Percentiles rank a stretch among this genome's conserved stretches.
phyloP scores from a whole-genome alignment of 495 filamentous ascomycete species.

The Neurospora intermedia region DNA sequence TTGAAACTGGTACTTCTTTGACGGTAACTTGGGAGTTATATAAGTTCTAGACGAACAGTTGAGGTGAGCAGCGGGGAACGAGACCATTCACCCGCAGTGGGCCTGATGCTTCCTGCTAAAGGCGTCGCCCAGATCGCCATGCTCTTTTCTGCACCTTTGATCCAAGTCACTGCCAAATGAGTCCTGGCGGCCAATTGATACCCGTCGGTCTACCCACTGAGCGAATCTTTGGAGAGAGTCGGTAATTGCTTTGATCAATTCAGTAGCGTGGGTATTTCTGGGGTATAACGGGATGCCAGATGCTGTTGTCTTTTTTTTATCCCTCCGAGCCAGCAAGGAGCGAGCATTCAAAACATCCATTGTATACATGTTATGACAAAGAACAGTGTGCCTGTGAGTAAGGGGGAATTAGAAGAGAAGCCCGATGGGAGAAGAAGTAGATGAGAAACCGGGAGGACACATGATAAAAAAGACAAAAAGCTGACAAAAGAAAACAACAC shows the following conservation, averaged over 20 bases:
- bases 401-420: conserved; percentile 1
- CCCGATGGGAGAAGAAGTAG: conserved; percentile 3
- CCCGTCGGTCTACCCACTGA: not conserved
- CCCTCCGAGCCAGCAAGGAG: conserved; percentile 30
- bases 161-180: not conserved
- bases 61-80: not conserved
- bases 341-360: conserved; percentile 22
- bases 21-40: not conserved
- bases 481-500: conserved; percentile 23
- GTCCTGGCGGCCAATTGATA: not conserved
- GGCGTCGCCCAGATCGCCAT: not conserved
- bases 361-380: conserved; percentile 36
- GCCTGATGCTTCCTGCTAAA: not conserved
- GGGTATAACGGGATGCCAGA: not conserved
- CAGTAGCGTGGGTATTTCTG: not conserved
- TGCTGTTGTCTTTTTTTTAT: not conserved
- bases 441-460: not conserved
- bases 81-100: not conserved
- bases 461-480: conserved; percentile 9
- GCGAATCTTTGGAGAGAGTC: not conserved
- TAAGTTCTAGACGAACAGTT: not conserved
- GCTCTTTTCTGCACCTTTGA: not conserved
- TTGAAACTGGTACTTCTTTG: not conserved
- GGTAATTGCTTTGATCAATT: not conserved
- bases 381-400: conserved; percentile 10